phyloP scores from a whole-genome alignment of 768 basidiomycete genomes.

The Amylocystis lapponica region DNA sequence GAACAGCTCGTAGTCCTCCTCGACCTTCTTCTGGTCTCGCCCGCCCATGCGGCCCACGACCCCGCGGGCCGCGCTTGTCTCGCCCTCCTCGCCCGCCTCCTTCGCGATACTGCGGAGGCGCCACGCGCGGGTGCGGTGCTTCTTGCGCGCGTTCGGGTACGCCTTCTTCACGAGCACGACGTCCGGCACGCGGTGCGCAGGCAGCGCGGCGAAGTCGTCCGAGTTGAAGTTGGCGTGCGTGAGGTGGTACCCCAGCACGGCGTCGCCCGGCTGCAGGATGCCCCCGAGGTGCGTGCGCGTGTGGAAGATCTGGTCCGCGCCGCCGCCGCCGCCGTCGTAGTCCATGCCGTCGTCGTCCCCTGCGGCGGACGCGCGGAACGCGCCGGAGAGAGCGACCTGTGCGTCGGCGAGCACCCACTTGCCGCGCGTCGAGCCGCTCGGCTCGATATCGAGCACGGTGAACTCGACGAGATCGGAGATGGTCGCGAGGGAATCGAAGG shows the following conservation, averaged over 20 bases:
- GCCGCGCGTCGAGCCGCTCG: slow-evolving; percentile 62
- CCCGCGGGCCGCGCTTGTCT: slow-evolving; percentile 70
- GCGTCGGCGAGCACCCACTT: slow-evolving; percentile 84
- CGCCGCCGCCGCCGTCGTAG: slow-evolving; percentile 58
- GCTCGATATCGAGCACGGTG: slow-evolving; percentile 91
- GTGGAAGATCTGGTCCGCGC: slow-evolving; percentile 79
- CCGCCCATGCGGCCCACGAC: slow-evolving; percentile 90
- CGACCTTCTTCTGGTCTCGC: slow-evolving; percentile 86
- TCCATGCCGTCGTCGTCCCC: slow-evolving; percentile 44
- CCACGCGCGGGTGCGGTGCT: slow-evolving; percentile 81
- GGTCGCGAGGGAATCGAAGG: slow-evolving; percentile 80
- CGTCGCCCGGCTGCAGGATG: slow-evolving; percentile 91
- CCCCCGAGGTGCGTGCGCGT: slow-evolving; percentile 95
- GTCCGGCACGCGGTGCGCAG: slow-evolving; percentile 71
- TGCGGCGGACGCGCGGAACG: slow-evolving; percentile 54
- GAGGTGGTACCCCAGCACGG: slow-evolving; percentile 86
- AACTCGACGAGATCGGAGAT: slow-evolving; percentile 90
- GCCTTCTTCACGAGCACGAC: slow-evolving; percentile 92
- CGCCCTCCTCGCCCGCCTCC: slow-evolving; percentile 83
- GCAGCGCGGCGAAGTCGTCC: slow-evolving; percentile 69
- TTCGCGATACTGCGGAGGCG: slow-evolving; percentile 88
- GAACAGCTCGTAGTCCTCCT: slow-evolving; percentile 96
- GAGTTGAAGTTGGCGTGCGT: slow-evolving; percentile 92
- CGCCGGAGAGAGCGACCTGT: slow-evolving; percentile 82
- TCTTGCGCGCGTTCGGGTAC: slow-evolving; percentile 91